Evolutionary conservation across 345 rosid genomes (phyloP).

Genomic region (Dipteronia sinensis): DNA sequence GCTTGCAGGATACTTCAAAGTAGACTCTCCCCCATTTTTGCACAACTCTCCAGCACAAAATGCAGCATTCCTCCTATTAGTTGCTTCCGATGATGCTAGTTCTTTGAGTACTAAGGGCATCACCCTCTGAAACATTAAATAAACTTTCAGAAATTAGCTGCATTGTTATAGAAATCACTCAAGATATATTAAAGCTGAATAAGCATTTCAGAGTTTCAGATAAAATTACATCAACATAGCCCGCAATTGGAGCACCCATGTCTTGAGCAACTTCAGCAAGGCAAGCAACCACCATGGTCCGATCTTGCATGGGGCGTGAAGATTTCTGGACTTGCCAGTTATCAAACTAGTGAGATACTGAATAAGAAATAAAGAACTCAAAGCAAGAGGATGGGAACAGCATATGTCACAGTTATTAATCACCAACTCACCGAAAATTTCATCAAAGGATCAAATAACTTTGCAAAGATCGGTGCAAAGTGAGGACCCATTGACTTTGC

Average conservation of each 20-base stretch:
- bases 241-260: constrained; percentile 93
- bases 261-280: constrained; percentile 99
- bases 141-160: constrained; percentile 25
- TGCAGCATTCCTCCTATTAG: constrained; percentile 98
- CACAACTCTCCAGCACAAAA: constrained; percentile 97
- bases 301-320: constrained; percentile 84
- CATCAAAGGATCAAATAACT: constrained; percentile 91
- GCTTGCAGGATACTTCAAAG: constrained; percentile 75
- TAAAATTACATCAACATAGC: constrained; percentile 79
- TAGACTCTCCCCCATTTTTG: constrained; percentile 87
- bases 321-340: constrained; percentile 56
- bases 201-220: constrained; percentile 11
- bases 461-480: constrained; percentile 84
- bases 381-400: constrained; percentile 16
- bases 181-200: neutral
- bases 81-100: constrained; percentile 76
- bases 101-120: constrained; percentile 95
- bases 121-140: constrained; percentile 61
- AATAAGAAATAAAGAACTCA: constrained; percentile 6
- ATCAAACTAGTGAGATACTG: constrained; percentile 34
- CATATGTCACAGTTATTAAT: constrained; percentile 4
- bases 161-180: constrained; percentile 17
- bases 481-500: constrained; percentile 94
- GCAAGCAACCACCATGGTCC: constrained; percentile 97
- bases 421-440: constrained; percentile 74